Conservation (phyloP, 2,329 filamentous ascomycete species). For the Penicillium aurantiogriseum region DNA sequence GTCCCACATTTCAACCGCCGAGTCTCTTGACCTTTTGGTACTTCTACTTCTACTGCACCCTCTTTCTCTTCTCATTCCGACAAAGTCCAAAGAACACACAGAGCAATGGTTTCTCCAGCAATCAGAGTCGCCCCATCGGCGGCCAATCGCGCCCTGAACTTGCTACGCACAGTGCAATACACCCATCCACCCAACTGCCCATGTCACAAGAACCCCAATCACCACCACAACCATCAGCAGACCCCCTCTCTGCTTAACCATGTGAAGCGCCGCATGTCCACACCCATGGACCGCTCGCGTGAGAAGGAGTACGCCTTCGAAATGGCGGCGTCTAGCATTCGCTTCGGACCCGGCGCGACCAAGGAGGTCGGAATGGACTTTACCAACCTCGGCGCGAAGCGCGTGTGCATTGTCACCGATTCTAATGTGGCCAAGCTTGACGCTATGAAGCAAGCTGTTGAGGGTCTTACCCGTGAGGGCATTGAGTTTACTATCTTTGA, state of each 20-base stretch:
- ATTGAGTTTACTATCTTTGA: conserved; percentile 80
- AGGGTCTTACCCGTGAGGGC: conserved; percentile 74
- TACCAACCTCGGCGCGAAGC: conserved; percentile 81
- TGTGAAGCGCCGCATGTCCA: conserved; percentile 66
- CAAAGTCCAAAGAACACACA: background rate
- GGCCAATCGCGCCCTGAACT: conserved; percentile 51
- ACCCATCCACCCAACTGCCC: conserved; percentile 85
- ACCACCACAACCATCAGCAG: conserved; percentile 68
- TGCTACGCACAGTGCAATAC: conserved; percentile 86
- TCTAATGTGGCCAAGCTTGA: conserved; percentile 74
- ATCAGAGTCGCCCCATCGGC: conserved; percentile 48
- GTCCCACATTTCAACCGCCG: conserved; percentile 6
- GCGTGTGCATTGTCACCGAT: conserved; percentile 91
- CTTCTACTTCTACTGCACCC: conserved; percentile 5
- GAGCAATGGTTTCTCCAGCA: conserved; percentile 37
- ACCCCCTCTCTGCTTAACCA: conserved; percentile 51
- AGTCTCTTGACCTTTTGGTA: background rate
- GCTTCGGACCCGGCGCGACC: conserved; percentile 89
- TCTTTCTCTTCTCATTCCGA: background rate
- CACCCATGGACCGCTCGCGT: conserved; percentile 67
- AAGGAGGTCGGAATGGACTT: conserved; percentile 98
- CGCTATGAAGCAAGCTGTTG: conserved; percentile 84
- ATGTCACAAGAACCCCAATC: conserved; percentile 84
- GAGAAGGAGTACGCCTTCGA: conserved; percentile 98
- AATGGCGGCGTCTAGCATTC: conserved; percentile 92